These are phyloP conservation scores for Haplosporangium sp. DNA, from an alignment of 371 early-diverging fungal species.

Conservation along the genomic window DNA sequence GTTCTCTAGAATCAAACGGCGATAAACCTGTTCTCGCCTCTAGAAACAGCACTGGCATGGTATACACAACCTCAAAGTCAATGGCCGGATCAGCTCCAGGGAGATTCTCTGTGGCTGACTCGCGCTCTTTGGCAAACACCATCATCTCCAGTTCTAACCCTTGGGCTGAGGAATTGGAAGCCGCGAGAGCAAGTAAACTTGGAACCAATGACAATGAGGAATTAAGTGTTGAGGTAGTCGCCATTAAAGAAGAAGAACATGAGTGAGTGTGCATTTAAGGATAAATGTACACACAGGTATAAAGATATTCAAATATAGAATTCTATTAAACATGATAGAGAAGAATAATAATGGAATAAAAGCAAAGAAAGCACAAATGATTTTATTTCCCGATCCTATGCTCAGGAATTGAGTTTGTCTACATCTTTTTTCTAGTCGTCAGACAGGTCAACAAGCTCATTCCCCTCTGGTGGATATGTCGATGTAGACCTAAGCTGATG, in stretches of 20 bases:
- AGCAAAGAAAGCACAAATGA: too few species aligned
- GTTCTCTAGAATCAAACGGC: slow-evolving; percentile 18
- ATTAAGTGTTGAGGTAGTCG: slow-evolving; percentile 4
- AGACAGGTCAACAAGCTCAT: slow-evolving; percentile 35
- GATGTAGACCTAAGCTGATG: slow-evolving; percentile 26
- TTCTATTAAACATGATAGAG: background rate
- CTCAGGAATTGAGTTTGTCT: too few species aligned
- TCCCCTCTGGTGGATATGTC: background rate
- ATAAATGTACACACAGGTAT: background rate
- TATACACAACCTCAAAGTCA: slow-evolving; percentile 10
- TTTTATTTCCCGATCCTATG: too few species aligned
- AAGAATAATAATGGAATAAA: too few species aligned
- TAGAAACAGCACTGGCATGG: slow-evolving; percentile 42
- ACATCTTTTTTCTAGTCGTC: slow-evolving; percentile 14
- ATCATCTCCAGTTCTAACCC: slow-evolving; percentile 32
- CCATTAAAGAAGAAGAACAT: slow-evolving; percentile 25
- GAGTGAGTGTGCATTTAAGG: background rate
- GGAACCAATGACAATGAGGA: slow-evolving; percentile 9
- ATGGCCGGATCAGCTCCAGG: slow-evolving; percentile 8
- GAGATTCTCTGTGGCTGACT: slow-evolving; percentile 48
- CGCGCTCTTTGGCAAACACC: slow-evolving; percentile 36
- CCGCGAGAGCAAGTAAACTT: slow-evolving; percentile 3
- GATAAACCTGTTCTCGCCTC: slow-evolving; percentile 34
- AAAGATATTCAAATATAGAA: background rate
- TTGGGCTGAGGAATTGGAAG: slow-evolving; percentile 53